These are phyloP conservation scores for Lycium barbarum DNA, from an alignment of 257 asterid species.

Conservation along the genomic window DNA sequence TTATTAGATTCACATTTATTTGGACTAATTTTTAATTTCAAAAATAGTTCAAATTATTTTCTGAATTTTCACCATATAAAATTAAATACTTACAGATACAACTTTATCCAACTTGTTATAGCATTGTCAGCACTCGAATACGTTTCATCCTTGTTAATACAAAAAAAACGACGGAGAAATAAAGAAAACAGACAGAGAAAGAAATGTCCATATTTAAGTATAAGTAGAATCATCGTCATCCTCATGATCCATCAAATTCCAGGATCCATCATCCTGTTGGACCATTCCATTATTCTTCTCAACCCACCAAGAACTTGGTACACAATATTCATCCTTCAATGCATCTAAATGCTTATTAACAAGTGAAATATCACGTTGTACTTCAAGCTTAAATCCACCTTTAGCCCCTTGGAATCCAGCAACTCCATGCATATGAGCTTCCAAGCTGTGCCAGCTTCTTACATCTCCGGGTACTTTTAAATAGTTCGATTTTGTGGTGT, in stretches of 20 bases:
- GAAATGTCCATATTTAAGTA: background rate
- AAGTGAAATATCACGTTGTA: slow-evolving; percentile 46
- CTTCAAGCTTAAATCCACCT: slow-evolving; percentile 36
- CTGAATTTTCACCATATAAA: background rate
- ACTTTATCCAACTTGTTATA: background rate
- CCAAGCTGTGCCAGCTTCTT: slow-evolving; percentile 50
- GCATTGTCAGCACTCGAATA: background rate
- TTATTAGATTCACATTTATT: no score
- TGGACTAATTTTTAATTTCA: background rate
- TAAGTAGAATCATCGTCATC: slow-evolving; percentile 18
- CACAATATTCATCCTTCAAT: slow-evolving; percentile 63
- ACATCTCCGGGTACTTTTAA: slow-evolving; percentile 42
- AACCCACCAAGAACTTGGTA: slow-evolving; percentile 72
- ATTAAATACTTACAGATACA: background rate
- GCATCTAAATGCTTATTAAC: slow-evolving; percentile 63
- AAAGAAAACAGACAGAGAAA: no score
- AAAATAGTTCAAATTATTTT: background rate
- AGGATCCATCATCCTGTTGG: slow-evolving; percentile 74
- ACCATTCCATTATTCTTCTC: slow-evolving; percentile 78
- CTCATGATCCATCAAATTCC: slow-evolving; percentile 71
- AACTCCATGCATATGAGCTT: slow-evolving; percentile 55
- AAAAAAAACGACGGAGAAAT: background rate
- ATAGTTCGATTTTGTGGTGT: slow-evolving; percentile 39
- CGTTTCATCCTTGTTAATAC: background rate
- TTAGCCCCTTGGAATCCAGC: slow-evolving; percentile 43